Evolutionary conservation across 345 rosid species (phyloP).

Genomic region (Brassica carinata): DNA sequence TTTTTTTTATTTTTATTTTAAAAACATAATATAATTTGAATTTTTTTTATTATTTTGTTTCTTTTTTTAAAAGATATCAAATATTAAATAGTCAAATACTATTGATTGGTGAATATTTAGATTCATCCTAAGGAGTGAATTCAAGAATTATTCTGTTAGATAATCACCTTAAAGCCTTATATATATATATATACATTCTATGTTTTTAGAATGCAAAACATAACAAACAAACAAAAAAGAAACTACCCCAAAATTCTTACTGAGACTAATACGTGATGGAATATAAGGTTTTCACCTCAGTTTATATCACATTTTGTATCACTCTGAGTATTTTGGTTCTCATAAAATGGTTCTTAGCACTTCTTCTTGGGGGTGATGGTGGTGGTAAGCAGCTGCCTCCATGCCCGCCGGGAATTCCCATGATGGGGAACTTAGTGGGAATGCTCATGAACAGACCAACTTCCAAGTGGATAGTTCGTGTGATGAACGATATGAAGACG

Average conservation of each 20-base stretch:
- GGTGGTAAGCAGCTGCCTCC: neutral
- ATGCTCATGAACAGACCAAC: neutral
- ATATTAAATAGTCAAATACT: too few relatives aligned
- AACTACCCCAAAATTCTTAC: neutral
- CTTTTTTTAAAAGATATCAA: too few relatives aligned
- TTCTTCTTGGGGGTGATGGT: neutral
- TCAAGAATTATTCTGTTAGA: too few relatives aligned
- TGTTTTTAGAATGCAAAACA: neutral
- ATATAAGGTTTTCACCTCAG: neutral
- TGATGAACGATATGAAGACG: neutral
- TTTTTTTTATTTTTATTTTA: too few relatives aligned
- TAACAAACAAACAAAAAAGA: too few relatives aligned
- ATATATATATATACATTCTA: too few relatives aligned
- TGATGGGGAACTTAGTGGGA: neutral
- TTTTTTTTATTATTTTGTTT: too few relatives aligned
- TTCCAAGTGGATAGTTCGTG: neutral
- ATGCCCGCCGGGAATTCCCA: neutral
- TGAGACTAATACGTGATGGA: neutral
- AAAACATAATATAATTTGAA: too few relatives aligned
- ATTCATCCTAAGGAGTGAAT: too few relatives aligned
- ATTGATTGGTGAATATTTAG: too few relatives aligned
- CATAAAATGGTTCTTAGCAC: neutral
- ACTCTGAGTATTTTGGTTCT: neutral
- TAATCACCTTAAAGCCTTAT: too few relatives aligned
- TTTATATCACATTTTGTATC: neutral